Evolutionary conservation across 1,139 yeast species (phyloP).

Genomic region (Candida freyschussii): DNA sequence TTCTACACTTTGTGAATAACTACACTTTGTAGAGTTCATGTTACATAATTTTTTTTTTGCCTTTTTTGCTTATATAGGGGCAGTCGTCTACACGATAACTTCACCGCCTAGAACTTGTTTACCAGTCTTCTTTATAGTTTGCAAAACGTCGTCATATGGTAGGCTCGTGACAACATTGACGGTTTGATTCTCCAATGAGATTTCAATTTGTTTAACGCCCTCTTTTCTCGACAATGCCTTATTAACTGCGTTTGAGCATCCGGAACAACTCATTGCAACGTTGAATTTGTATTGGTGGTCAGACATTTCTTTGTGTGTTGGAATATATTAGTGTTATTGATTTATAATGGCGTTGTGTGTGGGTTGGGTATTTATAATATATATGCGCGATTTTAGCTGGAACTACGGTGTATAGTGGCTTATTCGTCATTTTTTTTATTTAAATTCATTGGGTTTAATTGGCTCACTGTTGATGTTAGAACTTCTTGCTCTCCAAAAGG

Average conservation of each 20-base stretch:
- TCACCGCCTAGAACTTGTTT: slow-evolving; percentile 72
- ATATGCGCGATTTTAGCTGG: too few relatives aligned
- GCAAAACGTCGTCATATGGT: slow-evolving; percentile 71
- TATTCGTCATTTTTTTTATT: too few relatives aligned
- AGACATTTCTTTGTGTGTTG: too few relatives aligned
- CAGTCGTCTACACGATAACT: slow-evolving; percentile 24
- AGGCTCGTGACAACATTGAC: slow-evolving; percentile 72
- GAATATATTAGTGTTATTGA: too few relatives aligned
- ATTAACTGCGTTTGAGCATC: slow-evolving; percentile 86
- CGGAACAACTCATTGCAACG: slow-evolving; percentile 77
- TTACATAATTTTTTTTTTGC: neutral
- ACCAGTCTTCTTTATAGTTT: slow-evolving; percentile 85
- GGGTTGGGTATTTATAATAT: too few relatives aligned
- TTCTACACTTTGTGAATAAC: too few relatives aligned
- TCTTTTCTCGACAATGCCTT: slow-evolving; percentile 68
- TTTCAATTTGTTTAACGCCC: slow-evolving; percentile 68
- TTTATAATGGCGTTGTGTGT: too few relatives aligned
- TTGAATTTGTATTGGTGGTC: slow-evolving; percentile 66
- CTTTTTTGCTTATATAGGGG: neutral
- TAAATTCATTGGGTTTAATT: too few relatives aligned
- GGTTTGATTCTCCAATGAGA: slow-evolving; percentile 74
- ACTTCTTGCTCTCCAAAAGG: neutral
- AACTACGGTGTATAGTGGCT: too few relatives aligned
- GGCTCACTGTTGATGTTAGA: too few relatives aligned
- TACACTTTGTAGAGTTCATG: neutral